A percentile compares a stretch with the other conserved stretches of the same genome.
Conservation (phyloP, 2,329 filamentous ascomycete species). For the Teratosphaeria nubilosa region DNA sequence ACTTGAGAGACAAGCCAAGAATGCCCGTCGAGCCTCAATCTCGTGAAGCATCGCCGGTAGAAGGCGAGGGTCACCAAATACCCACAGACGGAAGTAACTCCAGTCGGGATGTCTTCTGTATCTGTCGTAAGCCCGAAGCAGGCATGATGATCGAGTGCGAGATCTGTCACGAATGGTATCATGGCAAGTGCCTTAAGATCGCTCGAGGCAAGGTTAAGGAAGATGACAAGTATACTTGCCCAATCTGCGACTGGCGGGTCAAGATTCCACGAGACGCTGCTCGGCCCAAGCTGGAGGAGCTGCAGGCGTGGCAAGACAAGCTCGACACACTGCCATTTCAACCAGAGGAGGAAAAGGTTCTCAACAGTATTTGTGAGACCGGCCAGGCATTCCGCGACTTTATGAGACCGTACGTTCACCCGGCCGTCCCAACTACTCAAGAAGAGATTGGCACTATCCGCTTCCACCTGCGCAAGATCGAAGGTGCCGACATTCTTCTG, state of each 20-base stretch:
- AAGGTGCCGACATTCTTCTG: conserved; percentile 88
- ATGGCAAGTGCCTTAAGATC: conserved; percentile 96
- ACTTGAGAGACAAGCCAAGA: conserved; percentile 77
- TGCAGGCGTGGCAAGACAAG: conserved; percentile 75
- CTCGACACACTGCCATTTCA: conserved; percentile 70
- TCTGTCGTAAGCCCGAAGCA: conserved; percentile 83
- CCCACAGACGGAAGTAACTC: conserved; percentile 35
- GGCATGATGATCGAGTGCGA: conserved; percentile 99
- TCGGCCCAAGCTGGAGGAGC: conserved; percentile 85
- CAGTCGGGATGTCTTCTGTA: conserved; percentile 82
- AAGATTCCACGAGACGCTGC: conserved; percentile 95
- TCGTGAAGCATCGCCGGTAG: conserved; percentile 59
- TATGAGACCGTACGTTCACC: conserved; percentile 70
- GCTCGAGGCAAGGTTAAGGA: conserved; percentile 96
- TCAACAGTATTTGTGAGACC: conserved; percentile 77
- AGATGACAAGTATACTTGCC: conserved; percentile 95
- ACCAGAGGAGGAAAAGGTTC: conserved; percentile 81
- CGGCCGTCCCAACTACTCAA: conserved; percentile 60
- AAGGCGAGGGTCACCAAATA: conserved; percentile 27
- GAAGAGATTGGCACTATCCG: conserved; percentile 83
- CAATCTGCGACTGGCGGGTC: conserved; percentile 93
- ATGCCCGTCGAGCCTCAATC: conserved; percentile 87
- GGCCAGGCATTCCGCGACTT: conserved; percentile 77
- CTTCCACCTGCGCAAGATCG: conserved; percentile 93
- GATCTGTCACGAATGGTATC: conserved; percentile 97